Conservation (phyloP, 805 yeast species). For the Candida lessepsii region DNA sequence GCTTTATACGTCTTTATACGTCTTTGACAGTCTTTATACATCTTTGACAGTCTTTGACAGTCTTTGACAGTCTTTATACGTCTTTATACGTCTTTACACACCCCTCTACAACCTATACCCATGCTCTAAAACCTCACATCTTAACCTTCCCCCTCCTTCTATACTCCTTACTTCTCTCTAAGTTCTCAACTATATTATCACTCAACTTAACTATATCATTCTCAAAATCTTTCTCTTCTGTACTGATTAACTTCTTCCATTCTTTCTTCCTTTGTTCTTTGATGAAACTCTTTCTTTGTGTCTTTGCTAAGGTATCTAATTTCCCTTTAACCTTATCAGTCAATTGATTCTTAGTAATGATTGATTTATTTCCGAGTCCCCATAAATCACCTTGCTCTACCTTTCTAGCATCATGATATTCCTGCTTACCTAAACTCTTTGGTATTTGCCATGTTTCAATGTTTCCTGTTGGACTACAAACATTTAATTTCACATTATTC, state of each 20-base stretch:
- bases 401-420: constrained; percentile 89
- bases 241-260: constrained; percentile 31
- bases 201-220: constrained; percentile 24
- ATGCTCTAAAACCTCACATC: too few species aligned
- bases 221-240: constrained; percentile 25
- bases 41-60: too few species aligned
- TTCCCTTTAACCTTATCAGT: constrained; percentile 31
- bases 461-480: constrained; percentile 77
- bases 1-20: too few species aligned
- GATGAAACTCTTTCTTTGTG: constrained; percentile 37
- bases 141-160: constrained; percentile 26
- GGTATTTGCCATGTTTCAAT: constrained; percentile 88
- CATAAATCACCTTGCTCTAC: constrained; percentile 82
- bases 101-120: too few species aligned
- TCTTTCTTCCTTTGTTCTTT: constrained; percentile 35
- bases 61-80: too few species aligned
- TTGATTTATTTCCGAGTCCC: constrained; percentile 50
- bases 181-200: constrained; percentile 28
- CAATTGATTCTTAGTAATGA: constrained; percentile 28
- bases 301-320: constrained; percentile 35
- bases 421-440: constrained; percentile 67
- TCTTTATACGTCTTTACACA: too few species aligned
- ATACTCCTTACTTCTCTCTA: constrained; percentile 35
- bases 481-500: constrained; percentile 75
- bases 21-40: too few species aligned